phyloP scores from a whole-genome alignment of 371 early-diverging fungal species.

The Haplosporangium sp. region DNA sequence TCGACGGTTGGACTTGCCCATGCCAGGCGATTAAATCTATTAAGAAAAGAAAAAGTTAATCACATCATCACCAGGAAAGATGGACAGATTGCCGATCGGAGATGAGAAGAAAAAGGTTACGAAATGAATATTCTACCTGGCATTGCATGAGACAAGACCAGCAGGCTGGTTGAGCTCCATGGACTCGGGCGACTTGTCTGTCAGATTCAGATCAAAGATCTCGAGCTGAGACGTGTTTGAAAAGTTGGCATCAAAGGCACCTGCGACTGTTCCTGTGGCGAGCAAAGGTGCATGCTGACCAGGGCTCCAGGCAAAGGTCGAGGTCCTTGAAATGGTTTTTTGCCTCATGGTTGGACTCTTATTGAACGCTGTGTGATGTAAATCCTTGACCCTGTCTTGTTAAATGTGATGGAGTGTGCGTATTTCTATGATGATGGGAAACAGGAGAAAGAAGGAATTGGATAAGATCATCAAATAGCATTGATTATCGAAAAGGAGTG shows the following conservation, averaged over 20 bases:
- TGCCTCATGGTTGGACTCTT: conserved; percentile 45
- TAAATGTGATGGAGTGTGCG: conserved; percentile 1
- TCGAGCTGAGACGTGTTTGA: conserved; percentile 92
- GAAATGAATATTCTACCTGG: conserved; percentile 63
- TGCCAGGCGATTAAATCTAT: conserved; percentile 88
- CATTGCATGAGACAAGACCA: conserved; percentile 70
- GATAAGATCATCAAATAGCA: neutral
- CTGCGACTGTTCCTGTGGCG: conserved; percentile 96
- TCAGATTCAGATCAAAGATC: conserved; percentile 83
- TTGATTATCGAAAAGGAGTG: neutral
- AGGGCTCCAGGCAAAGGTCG: conserved; percentile 87
- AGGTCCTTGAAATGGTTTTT: conserved; percentile 83
- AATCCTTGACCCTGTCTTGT: conserved; percentile 7
- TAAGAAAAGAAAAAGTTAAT: conserved; percentile 1
- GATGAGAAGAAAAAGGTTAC: neutral
- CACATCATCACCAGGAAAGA: neutral
- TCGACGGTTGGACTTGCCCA: conserved; percentile 78
- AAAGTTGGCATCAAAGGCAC: conserved; percentile 96
- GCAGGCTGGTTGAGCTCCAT: conserved; percentile 58
- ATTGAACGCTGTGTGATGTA: conserved; percentile 1
- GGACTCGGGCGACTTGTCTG: conserved; percentile 54
- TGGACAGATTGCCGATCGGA: no score
- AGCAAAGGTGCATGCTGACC: conserved; percentile 78
- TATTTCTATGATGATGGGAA: neutral
- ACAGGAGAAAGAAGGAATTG: neutral